These are phyloP conservation scores for Neohortaea acidophila DNA, from an alignment of 495 filamentous ascomycete genomes.

Conservation along the genomic window DNA sequence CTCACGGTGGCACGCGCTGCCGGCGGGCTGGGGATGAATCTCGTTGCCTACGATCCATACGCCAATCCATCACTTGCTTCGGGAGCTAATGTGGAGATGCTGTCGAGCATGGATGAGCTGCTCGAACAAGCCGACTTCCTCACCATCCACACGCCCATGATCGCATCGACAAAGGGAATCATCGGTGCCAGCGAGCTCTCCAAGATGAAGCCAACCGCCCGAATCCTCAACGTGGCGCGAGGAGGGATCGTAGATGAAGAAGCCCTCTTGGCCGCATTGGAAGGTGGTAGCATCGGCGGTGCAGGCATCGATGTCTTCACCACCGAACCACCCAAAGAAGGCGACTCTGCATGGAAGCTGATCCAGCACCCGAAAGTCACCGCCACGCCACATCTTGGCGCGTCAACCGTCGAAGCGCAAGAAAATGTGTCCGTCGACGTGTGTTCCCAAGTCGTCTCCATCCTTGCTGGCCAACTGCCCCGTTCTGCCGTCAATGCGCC, in stretches of 20 bases:
- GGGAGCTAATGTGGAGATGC: constrained; percentile 40
- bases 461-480: constrained; percentile 48
- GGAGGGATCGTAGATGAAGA: constrained; percentile 63
- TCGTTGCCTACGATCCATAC: constrained; percentile 53
- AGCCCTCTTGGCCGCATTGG: constrained; percentile 49
- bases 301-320: constrained; percentile 67
- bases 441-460: constrained; percentile 54
- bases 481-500: constrained; percentile 59
- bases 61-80: constrained; percentile 44
- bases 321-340: constrained; percentile 43
- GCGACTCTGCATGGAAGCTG: constrained; percentile 38
- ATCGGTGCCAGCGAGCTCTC: constrained; percentile 45
- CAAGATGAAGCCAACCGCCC: constrained; percentile 40
- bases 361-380: constrained; percentile 49
- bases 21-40: constrained; percentile 51
- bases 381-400: constrained; percentile 57
- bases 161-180: constrained; percentile 53
- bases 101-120: constrained; percentile 37
- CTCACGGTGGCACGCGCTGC: constrained; percentile 55
- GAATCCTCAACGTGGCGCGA: constrained; percentile 24
- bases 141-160: constrained; percentile 60
- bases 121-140: constrained; percentile 51
- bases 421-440: constrained; percentile 63
- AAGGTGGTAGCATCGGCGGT: constrained; percentile 51
- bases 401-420: constrained; percentile 60